These are phyloP conservation scores for Begonia loranthoides DNA, from an alignment of 306 rosid genomes.

Conservation along the genomic window DNA sequence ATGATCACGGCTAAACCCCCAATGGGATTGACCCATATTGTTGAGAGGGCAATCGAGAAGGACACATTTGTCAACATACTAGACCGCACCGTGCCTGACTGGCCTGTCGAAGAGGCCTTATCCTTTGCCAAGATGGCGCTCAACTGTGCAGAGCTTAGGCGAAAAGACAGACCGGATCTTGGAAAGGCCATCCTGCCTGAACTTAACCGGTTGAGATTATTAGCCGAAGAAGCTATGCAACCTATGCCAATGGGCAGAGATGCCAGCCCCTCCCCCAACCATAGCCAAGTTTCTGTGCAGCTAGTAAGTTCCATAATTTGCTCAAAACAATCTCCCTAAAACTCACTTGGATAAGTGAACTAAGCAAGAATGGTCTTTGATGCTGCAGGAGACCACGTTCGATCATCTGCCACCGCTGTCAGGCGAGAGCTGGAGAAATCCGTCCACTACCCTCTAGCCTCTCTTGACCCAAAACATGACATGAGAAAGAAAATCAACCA, in stretches of 20 bases:
- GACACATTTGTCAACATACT: conserved; percentile 41
- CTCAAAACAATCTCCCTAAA: neutral
- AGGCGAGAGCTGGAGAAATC: conserved; percentile 1
- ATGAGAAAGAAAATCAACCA: too few species aligned
- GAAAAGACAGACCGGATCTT: conserved; percentile 87
- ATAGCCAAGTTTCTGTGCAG: conserved; percentile 43
- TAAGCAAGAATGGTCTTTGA: neutral
- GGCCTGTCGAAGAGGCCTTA: conserved; percentile 71
- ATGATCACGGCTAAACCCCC: conserved; percentile 63
- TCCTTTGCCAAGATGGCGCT: conserved; percentile 48
- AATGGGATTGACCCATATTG: conserved; percentile 81
- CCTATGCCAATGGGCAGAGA: conserved; percentile 6
- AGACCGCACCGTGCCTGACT: conserved; percentile 57
- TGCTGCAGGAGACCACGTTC: conserved; percentile 1
- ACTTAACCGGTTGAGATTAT: conserved; percentile 41
- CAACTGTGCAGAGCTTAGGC: conserved; percentile 61
- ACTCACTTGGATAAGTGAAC: neutral
- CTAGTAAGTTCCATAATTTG: conserved; percentile 31
- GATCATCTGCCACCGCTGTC: conserved; percentile 3
- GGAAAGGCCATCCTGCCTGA: conserved; percentile 52
- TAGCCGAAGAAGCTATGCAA: conserved; percentile 34
- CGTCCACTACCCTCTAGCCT: neutral
- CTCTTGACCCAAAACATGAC: too few species aligned
- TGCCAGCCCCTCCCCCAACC: conserved; percentile 4
- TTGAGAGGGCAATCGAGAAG: conserved; percentile 44